A percentile compares a stretch with the other conserved stretches of the same genome.
Conservation (phyloP, 768 basidiomycete species). For the Suillus subaureus region DNA sequence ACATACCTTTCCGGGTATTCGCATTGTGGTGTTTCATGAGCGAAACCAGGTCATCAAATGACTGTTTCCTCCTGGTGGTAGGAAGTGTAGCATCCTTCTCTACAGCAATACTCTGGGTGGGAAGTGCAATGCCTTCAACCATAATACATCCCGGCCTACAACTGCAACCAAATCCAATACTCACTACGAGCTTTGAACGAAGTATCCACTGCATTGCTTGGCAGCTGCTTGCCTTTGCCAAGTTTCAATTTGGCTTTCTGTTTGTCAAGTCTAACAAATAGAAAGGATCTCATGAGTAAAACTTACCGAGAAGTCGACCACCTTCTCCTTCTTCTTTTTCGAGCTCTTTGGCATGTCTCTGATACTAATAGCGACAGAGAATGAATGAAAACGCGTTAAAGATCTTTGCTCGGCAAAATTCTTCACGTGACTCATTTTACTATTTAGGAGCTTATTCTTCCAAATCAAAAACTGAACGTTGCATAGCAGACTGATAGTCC, state of each 20-base stretch:
- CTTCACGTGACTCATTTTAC: slow-evolving; percentile 6
- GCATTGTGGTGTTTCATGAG: slow-evolving; percentile 86
- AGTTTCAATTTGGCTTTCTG: slow-evolving; percentile 98
- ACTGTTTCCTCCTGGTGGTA: slow-evolving; percentile 74
- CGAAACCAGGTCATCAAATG: slow-evolving; percentile 73
- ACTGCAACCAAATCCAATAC: slow-evolving; percentile 29
- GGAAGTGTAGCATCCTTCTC: slow-evolving; percentile 61
- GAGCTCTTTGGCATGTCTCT: slow-evolving; percentile 77
- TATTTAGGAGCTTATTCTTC: neutral
- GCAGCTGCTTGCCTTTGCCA: slow-evolving; percentile 86
- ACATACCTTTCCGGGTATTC: slow-evolving; percentile 71
- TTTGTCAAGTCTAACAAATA: slow-evolving; percentile 1
- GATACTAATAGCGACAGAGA: neutral
- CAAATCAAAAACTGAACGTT: neutral
- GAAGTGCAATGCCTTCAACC: slow-evolving; percentile 80
- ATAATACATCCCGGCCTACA: neutral
- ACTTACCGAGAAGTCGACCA: slow-evolving; percentile 81
- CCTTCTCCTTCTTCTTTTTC: slow-evolving; percentile 87
- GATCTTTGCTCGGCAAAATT: neutral
- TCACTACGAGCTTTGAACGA: slow-evolving; percentile 93
- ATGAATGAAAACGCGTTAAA: neutral
- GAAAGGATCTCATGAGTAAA: slow-evolving; percentile 3
- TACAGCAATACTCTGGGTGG: slow-evolving; percentile 73
- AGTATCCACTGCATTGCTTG: slow-evolving; percentile 89
- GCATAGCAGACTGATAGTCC: neutral